phyloP scores from a whole-genome alignment of 2,329 filamentous ascomycete genomes.

The Phyllosticta capitalensis region DNA sequence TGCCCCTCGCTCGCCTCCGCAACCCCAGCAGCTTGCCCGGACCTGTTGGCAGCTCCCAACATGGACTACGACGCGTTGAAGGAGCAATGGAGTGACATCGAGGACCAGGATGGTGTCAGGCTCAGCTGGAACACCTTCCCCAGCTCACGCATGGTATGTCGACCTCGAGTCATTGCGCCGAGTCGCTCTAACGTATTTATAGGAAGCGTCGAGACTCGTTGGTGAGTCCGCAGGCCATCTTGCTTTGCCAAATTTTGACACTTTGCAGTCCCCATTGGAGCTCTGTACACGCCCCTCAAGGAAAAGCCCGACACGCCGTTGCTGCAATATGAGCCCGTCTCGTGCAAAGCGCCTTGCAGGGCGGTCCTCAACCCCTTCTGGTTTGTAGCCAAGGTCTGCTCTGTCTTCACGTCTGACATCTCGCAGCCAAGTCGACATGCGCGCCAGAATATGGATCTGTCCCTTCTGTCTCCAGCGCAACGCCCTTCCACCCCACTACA shows the following conservation, averaged over 20 bases:
- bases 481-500: slow-evolving; percentile 75
- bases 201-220: slow-evolving; percentile 90
- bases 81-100: slow-evolving; percentile 92
- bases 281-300: slow-evolving; percentile 90
- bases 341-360: slow-evolving; percentile 91
- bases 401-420: slow-evolving; percentile 13
- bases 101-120: slow-evolving; percentile 91
- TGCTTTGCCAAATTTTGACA: slow-evolving; percentile 12
- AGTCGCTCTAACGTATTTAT: slow-evolving; percentile 14
- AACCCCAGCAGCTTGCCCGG: slow-evolving; percentile 1
- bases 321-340: slow-evolving; percentile 91
- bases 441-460: slow-evolving; percentile 79
- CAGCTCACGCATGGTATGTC: slow-evolving; percentile 77
- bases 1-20: background rate
- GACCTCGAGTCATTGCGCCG: background rate
- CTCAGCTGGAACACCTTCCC: slow-evolving; percentile 99
- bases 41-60: slow-evolving; percentile 17
- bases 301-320: slow-evolving; percentile 84
- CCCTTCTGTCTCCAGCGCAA: slow-evolving; percentile 81
- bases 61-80: slow-evolving; percentile 95
- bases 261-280: slow-evolving; percentile 71
- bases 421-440: slow-evolving; percentile 68
- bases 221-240: slow-evolving; percentile 18
- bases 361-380: slow-evolving; percentile 96
- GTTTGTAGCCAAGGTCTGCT: slow-evolving; percentile 43